Evolutionary conservation across 2,329 filamentous ascomycete genomes (phyloP).

Genomic region (Rugonectria rugulosa): DNA sequence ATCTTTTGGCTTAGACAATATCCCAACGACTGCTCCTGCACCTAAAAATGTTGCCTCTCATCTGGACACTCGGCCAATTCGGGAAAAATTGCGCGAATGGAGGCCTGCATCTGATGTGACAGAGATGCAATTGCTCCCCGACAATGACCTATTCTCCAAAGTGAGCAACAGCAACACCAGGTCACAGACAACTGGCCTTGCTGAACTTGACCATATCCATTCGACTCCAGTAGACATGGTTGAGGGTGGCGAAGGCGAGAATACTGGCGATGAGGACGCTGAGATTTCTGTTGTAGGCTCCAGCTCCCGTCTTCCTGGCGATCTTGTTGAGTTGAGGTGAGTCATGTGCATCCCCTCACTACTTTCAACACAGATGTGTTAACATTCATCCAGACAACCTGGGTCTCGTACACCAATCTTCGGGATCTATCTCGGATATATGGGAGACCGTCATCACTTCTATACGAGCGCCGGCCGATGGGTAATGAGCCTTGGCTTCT

Average conservation of each 20-base stretch:
- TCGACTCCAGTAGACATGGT: conserved; percentile 33
- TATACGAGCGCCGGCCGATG: conserved; percentile 62
- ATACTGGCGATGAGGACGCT: conserved; percentile 38
- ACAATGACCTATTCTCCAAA: conserved; percentile 36
- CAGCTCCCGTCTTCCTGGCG: conserved; percentile 49
- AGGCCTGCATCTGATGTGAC: conserved; percentile 9
- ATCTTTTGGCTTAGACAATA: conserved; percentile 21
- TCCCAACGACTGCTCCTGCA: conserved; percentile 25
- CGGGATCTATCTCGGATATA: conserved; percentile 60
- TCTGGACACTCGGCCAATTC: conserved; percentile 26
- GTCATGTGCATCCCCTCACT: neutral
- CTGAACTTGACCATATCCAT: conserved; percentile 42
- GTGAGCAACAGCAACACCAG: conserved; percentile 44
- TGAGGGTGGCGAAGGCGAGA: conserved; percentile 31
- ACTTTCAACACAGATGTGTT: conserved; percentile 25
- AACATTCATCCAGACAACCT: conserved; percentile 35
- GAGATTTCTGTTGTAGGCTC: conserved; percentile 38
- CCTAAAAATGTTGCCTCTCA: neutral
- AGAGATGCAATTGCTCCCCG: conserved; percentile 24
- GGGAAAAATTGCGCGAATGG: conserved; percentile 35
- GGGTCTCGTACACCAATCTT: conserved; percentile 56
- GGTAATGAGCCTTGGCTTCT: conserved; percentile 50
- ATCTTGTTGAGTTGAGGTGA: conserved; percentile 59
- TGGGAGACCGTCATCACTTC: conserved; percentile 60
- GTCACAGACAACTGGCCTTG: conserved; percentile 44